phyloP scores from a whole-genome alignment of 176 grass and related monocot genomes.

The Ampelocalamus luodianensis region DNA sequence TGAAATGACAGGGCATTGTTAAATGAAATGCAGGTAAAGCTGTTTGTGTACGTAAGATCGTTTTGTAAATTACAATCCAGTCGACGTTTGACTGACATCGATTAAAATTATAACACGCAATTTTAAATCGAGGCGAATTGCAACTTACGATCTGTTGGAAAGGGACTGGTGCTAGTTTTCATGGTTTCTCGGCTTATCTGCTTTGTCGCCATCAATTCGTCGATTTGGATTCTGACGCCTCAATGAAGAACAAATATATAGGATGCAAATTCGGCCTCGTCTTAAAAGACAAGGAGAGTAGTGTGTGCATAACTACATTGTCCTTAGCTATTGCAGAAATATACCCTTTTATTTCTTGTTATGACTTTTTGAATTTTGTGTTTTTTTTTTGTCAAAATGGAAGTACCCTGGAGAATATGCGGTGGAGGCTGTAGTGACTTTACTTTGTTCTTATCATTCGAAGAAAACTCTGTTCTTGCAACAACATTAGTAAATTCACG shows the following conservation, averaged over 20 bases:
- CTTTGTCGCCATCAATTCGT: not conserved
- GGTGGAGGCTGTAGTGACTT: not conserved
- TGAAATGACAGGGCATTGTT: not conserved
- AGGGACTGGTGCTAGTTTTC: not conserved
- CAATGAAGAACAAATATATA: not conserved
- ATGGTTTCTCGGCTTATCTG: not conserved
- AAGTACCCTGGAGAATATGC: not conserved
- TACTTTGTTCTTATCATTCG: not conserved
- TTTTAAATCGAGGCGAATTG: not conserved
- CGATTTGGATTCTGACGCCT: not conserved
- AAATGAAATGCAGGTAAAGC: not conserved
- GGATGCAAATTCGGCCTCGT: not conserved
- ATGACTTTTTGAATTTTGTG: not conserved
- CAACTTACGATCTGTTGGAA: not conserved
- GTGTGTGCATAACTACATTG: not conserved
- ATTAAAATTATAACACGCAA: not conserved
- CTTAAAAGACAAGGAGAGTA: not conserved
- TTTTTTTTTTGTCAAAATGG: not conserved
- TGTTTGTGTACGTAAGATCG: too few species aligned
- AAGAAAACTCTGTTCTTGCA: not conserved
- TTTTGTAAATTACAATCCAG: not conserved
- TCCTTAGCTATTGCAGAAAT: not conserved
- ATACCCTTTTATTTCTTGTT: too few species aligned
- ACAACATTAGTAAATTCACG: not conserved
- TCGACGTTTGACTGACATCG: not conserved